A percentile compares a stretch with the other conserved stretches of the same genome.
phyloP scores from a whole-genome alignment of 192 early-diverging fungal genomes.

The Backusella australiensis region DNA sequence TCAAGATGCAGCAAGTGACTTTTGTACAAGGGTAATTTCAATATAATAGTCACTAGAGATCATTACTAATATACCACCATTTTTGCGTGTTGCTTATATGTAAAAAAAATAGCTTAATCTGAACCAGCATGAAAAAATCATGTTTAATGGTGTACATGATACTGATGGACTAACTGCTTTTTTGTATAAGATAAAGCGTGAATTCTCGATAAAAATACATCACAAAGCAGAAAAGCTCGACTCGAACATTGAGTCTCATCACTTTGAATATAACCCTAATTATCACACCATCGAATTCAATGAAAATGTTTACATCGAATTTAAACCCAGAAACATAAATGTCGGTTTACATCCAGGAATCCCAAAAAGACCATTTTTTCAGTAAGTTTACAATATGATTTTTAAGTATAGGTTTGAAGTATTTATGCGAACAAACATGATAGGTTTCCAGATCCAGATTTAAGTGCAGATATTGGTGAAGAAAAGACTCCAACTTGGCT shows the following conservation, averaged over 20 bases:
- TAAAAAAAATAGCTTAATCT: constrained; percentile 16
- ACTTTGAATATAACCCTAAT: background rate
- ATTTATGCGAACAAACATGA: background rate
- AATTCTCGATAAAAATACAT: constrained; percentile 37
- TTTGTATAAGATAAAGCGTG: constrained; percentile 23
- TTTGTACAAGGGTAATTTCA: constrained; percentile 18
- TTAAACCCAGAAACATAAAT: constrained; percentile 24
- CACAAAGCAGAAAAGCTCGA: constrained; percentile 16
- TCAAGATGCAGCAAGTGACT: constrained; percentile 23
- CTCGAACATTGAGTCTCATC: background rate
- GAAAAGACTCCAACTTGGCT: constrained; percentile 35
- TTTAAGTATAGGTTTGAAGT: background rate
- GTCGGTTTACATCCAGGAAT: background rate
- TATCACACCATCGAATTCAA: constrained; percentile 28
- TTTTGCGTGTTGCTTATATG: background rate
- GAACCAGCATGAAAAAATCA: constrained; percentile 27
- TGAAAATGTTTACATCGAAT: constrained; percentile 31
- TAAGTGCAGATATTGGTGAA: constrained; percentile 37
- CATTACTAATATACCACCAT: background rate
- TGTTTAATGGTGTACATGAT: constrained; percentile 32
- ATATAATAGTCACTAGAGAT: background rate
- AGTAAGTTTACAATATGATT: background rate
- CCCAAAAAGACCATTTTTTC: constrained; percentile 28
- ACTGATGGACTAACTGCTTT: constrained; percentile 32
- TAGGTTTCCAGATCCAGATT: constrained; percentile 30